These are phyloP conservation scores for Leishmania aethiopica DNA, from an alignment of 208 protist species.

Conservation along the genomic window DNA sequence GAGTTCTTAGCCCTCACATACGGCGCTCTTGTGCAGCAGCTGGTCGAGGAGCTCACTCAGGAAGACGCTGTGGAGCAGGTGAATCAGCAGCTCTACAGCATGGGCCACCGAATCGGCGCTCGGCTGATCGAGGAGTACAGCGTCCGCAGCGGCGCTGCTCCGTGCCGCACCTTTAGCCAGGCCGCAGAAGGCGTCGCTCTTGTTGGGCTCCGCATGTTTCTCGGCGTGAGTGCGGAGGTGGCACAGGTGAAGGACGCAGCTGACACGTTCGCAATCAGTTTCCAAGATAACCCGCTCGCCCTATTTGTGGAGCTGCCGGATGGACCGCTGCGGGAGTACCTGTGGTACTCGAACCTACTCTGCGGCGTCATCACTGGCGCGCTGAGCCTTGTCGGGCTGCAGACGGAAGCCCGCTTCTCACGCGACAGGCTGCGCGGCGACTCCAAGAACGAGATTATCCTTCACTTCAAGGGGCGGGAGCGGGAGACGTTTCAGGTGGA, in stretches of 20 bases:
- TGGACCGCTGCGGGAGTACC: constrained; percentile 64
- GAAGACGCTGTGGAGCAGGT: constrained; percentile 94
- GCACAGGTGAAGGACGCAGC: constrained; percentile 79
- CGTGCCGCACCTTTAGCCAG: constrained; percentile 93
- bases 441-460: constrained; percentile 84
- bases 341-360: constrained; percentile 97
- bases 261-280: constrained; percentile 89
- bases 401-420: constrained; percentile 82
- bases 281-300: constrained; percentile 97
- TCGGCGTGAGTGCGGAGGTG: constrained; percentile 91
- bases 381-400: constrained; percentile 93
- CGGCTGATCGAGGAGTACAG: constrained; percentile 98
- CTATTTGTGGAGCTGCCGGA: constrained; percentile 98
- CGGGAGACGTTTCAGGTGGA: constrained; percentile 82
- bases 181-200: constrained; percentile 95
- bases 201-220: constrained; percentile 97
- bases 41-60: constrained; percentile 92
- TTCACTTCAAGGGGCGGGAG: constrained; percentile 83
- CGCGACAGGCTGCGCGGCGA: constrained; percentile 91
- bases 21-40: constrained; percentile 96
- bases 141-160: constrained; percentile 75
- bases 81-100: constrained; percentile 96
- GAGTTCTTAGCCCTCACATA: constrained; percentile 98
- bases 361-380: constrained; percentile 97
- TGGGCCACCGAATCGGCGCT: constrained; percentile 97